A percentile compares a stretch with the other conserved stretches of the same genome.
Evolutionary conservation across 2,329 filamentous ascomycete species (phyloP).

Genomic region (Alternaria alternata): DNA sequence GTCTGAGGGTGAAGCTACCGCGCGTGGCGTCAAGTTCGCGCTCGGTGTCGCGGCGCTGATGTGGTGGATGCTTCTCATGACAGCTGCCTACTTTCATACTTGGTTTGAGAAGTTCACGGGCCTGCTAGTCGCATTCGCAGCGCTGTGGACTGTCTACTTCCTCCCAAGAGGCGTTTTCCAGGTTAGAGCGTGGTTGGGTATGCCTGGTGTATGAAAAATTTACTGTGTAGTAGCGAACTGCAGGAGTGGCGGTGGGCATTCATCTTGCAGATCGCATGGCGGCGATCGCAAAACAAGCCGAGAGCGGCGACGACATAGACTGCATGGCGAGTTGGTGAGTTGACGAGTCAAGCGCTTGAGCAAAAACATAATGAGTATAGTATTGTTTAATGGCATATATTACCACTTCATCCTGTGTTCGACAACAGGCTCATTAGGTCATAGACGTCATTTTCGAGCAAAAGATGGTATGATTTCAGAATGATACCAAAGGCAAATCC

Average conservation of each 20-base stretch:
- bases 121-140: constrained; percentile 56
- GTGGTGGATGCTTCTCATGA: constrained; percentile 98
- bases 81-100: constrained; percentile 96
- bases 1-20: constrained; percentile 50
- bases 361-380: constrained; percentile 4
- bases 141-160: constrained; percentile 58
- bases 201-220: constrained; percentile 54
- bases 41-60: constrained; percentile 72
- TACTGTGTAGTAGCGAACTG: neutral
- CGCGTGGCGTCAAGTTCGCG: constrained; percentile 63
- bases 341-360: constrained; percentile 6
- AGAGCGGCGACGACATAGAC: neutral
- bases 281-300: neutral
- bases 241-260: neutral
- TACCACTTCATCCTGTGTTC: neutral
- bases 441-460: neutral
- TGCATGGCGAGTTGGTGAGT: neutral
- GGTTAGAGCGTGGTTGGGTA: constrained; percentile 54
- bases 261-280: neutral
- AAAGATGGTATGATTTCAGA: neutral
- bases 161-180: constrained; percentile 55
- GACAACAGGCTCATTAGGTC: neutral
- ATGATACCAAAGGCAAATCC: neutral
- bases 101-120: constrained; percentile 88
- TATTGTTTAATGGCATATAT: constrained; percentile 11